phyloP scores from a whole-genome alignment of 345 rosid species.

The Salix dunnii region DNA sequence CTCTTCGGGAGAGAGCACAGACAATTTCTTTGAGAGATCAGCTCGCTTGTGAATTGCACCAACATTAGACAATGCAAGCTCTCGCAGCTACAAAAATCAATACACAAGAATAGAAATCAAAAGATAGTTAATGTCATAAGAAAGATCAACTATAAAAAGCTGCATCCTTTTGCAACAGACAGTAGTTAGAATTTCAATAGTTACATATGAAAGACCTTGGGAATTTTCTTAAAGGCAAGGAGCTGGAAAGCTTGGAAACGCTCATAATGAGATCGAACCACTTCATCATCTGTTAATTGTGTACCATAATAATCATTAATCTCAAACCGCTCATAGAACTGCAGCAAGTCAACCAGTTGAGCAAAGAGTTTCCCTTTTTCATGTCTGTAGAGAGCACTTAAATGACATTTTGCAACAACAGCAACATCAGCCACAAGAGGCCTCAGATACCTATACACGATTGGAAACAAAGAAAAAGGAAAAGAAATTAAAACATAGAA shows the following conservation, averaged over 20 bases:
- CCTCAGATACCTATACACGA: conserved; percentile 68
- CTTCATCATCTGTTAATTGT: conserved; percentile 90
- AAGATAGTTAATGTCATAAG: background rate
- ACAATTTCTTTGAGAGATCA: conserved; percentile 85
- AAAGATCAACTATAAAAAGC: conserved; percentile 1
- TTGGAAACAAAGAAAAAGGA: background rate
- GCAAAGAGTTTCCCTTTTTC: conserved; percentile 89
- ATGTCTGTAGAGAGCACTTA: conserved; percentile 81
- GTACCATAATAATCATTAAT: conserved; percentile 95
- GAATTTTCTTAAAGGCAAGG: conserved; percentile 81
- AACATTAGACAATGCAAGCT: conserved; percentile 79
- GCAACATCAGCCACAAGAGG: conserved; percentile 98
- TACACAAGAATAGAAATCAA: conserved; percentile 9
- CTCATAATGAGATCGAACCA: conserved; percentile 84
- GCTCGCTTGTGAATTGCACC: conserved; percentile 82
- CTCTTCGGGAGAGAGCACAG: conserved; percentile 70
- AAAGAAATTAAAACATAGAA: conserved; percentile 2
- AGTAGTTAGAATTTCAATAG: conserved; percentile 11
- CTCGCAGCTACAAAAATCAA: conserved; percentile 55
- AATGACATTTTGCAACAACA: conserved; percentile 88
- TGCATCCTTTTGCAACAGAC: conserved; percentile 1
- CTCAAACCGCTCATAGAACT: conserved; percentile 97
- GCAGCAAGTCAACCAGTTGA: conserved; percentile 89
- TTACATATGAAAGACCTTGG: conserved; percentile 54
- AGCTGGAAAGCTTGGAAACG: conserved; percentile 85